These are phyloP conservation scores for Lipomyces yamadae DNA, from an alignment of 805 yeast species.

Conservation along the genomic window DNA sequence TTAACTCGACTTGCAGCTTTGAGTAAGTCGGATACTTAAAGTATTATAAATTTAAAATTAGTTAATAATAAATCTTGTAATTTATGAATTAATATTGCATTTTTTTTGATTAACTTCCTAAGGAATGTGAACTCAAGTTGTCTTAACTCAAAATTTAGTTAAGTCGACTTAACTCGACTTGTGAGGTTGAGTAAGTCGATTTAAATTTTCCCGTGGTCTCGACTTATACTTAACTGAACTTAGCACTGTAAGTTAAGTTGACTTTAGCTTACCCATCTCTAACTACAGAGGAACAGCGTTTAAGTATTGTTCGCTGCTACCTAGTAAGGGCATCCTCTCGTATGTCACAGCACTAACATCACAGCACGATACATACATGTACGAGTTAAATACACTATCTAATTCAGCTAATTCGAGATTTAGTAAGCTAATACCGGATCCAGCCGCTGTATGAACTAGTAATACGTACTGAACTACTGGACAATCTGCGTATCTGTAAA, in stretches of 20 bases:
- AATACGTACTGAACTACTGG: no score
- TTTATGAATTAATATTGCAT: neutral
- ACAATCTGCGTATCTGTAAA: no score
- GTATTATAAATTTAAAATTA: neutral
- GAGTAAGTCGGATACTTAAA: constrained; percentile 4
- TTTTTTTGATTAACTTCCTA: neutral
- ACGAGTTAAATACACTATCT: no score
- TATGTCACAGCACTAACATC: no score
- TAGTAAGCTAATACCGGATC: no score
- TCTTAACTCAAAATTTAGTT: neutral
- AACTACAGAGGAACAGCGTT: no score
- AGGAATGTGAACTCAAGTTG: neutral
- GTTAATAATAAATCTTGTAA: neutral
- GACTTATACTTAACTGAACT: neutral
- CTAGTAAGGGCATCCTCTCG: no score
- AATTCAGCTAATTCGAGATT: no score
- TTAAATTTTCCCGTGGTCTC: neutral
- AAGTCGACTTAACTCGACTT: neutral
- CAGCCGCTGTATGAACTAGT: no score
- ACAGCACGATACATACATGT: no score
- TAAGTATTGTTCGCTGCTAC: no score
- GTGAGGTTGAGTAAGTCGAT: no score
- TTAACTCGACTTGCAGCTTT: neutral
- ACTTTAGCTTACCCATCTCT: neutral
- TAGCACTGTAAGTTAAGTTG: neutral